phyloP scores from a whole-genome alignment of 140 eudicot species.

The Oenanthe javanica region DNA sequence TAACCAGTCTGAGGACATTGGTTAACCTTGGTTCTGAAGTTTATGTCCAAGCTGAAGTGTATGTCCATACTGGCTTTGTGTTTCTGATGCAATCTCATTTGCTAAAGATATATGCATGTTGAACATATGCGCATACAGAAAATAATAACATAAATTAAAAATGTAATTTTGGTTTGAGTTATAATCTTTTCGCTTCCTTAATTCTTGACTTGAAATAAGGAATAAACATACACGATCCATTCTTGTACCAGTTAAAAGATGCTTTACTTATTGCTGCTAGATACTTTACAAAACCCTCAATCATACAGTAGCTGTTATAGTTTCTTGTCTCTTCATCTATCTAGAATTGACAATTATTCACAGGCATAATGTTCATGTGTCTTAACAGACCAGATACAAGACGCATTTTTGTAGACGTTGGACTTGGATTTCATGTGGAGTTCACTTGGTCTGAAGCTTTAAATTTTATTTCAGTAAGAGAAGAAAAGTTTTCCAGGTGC shows the following conservation, averaged over 20 bases:
- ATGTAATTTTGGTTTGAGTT: background rate
- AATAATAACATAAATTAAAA: background rate
- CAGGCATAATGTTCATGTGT: conserved; percentile 8
- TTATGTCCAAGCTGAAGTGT: conserved; percentile 92
- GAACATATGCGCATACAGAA: background rate
- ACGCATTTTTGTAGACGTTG: conserved; percentile 83
- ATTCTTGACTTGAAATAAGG: background rate
- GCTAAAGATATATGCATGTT: background rate
- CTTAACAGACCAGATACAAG: conserved; percentile 78
- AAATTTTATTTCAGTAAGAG: conserved; percentile 55
- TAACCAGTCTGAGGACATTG: conserved; percentile 73
- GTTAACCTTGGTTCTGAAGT: conserved; percentile 96
- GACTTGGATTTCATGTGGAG: conserved; percentile 95
- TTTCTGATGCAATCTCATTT: background rate
- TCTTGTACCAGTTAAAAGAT: background rate
- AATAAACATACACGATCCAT: background rate
- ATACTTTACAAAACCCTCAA: background rate
- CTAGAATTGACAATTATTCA: background rate
- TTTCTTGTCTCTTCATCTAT: background rate
- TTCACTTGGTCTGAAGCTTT: conserved; percentile 96
- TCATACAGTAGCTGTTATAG: background rate
- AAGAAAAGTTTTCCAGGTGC: conserved; percentile 71
- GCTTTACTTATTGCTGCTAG: background rate
- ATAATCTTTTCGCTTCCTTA: background rate
- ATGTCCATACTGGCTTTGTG: conserved; percentile 20